phyloP scores from a whole-genome alignment of 331 rosid genomes.

The Telfairia occidentalis region DNA sequence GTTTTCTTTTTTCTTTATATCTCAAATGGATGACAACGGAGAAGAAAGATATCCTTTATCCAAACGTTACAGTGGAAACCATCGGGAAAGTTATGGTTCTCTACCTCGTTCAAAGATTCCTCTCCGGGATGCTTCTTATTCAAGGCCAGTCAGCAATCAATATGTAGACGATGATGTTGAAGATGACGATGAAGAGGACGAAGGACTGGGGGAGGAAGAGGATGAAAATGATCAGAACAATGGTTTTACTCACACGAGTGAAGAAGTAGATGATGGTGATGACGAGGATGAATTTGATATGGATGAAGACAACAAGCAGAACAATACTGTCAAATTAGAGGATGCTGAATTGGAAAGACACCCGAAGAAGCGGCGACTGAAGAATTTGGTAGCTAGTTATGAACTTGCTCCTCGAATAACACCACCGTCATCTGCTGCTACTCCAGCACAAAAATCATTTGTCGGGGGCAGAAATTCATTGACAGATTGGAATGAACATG shows the following conservation, averaged over 20 bases:
- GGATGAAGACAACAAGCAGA: constrained; percentile 15
- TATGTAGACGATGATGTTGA: constrained; percentile 7
- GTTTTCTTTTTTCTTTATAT: too few species aligned
- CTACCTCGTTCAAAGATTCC: not conserved
- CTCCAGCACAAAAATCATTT: constrained; percentile 15
- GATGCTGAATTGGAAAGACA: constrained; percentile 31
- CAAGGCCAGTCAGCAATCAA: not conserved
- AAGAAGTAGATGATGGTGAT: constrained; percentile 8
- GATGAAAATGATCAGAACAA: constrained; percentile 15
- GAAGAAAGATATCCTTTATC: not conserved
- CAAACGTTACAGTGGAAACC: not conserved
- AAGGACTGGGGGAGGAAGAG: constrained; percentile 2
- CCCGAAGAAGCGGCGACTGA: constrained; percentile 46
- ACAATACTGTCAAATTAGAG: constrained; percentile 15
- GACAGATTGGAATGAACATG: constrained; percentile 63
- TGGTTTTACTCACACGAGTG: constrained; percentile 10
- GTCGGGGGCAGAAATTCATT: constrained; percentile 13
- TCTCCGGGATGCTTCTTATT: constrained; percentile 2
- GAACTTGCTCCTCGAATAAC: constrained; percentile 45
- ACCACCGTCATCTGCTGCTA: not conserved
- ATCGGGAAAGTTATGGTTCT: constrained; percentile 1
- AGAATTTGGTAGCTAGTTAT: constrained; percentile 33
- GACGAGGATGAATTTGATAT: constrained; percentile 11
- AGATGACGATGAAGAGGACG: constrained; percentile 13
- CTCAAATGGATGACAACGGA: constrained; percentile 13